Evolutionary conservation across 2,329 filamentous ascomycete genomes (phyloP).

Genomic region (Cytospora piceicola): DNA sequence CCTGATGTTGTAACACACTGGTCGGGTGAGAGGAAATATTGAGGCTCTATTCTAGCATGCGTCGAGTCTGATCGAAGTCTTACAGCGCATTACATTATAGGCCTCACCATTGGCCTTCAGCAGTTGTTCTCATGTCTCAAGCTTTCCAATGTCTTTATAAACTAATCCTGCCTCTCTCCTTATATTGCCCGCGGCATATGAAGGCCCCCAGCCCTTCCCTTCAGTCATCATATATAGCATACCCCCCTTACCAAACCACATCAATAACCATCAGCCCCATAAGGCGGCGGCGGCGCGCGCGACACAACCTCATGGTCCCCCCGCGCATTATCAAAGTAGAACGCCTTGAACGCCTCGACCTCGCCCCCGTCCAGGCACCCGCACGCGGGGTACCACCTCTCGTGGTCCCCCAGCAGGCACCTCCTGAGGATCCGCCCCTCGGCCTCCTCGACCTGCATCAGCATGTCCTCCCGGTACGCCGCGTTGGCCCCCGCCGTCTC

Average conservation of each 20-base stretch:
- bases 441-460: neutral
- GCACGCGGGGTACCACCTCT: neutral
- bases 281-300: neutral
- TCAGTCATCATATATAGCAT: neutral
- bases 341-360: neutral
- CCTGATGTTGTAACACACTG: no score
- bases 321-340: neutral
- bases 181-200: neutral
- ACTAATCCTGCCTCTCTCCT: neutral
- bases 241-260: neutral
- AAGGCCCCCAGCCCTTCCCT: neutral
- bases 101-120: no score
- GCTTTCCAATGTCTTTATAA: neutral
- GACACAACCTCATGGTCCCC: neutral
- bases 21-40: no score
- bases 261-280: neutral
- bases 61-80: no score
- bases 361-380: neutral
- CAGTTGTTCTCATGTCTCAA: no score
- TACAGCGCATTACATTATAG: no score
- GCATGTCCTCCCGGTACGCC: neutral
- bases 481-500: neutral
- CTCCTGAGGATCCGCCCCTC: neutral
- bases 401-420: neutral
- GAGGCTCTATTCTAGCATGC: no score